Evolutionary conservation across 331 rosid genomes (phyloP).

Genomic region (Rhamnella rubrinervis): DNA sequence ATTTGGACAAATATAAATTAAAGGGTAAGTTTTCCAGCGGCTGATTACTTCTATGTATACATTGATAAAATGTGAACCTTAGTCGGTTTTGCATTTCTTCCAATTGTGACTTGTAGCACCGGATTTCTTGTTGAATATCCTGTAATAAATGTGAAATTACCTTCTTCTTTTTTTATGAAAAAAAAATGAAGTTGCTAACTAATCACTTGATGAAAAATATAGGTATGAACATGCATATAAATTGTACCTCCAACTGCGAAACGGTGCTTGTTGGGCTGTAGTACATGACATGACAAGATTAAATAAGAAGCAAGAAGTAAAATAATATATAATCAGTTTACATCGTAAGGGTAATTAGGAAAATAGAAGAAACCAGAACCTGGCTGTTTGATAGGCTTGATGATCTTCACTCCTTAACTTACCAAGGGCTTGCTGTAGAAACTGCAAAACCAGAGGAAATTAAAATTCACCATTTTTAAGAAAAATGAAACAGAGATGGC

Average conservation of each 20-base stretch:
- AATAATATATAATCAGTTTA: too few species aligned
- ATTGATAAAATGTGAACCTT: conserved; percentile 21
- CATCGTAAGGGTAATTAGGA: too few species aligned
- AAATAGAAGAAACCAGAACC: conserved; percentile 15
- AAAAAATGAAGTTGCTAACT: not conserved
- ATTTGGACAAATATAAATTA: too few species aligned
- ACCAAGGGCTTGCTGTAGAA: conserved; percentile 29
- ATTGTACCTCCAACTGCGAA: conserved; percentile 41
- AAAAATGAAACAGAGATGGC: not conserved
- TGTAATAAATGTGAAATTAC: conserved; percentile 11
- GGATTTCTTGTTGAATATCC: conserved; percentile 44
- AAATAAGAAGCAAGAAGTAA: too few species aligned
- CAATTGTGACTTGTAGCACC: conserved; percentile 33
- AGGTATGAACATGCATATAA: not conserved
- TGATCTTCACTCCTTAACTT: conserved; percentile 39
- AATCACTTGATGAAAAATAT: not conserved
- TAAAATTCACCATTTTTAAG: conserved; percentile 5
- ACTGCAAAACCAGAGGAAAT: conserved; percentile 25
- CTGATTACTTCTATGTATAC: accelerated
- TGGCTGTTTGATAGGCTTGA: conserved; percentile 29
- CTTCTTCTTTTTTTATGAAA: not conserved
- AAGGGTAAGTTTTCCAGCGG: not conserved
- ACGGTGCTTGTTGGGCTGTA: conserved; percentile 33
- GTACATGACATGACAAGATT: not conserved
- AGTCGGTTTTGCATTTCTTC: conserved; percentile 46